These are phyloP conservation scores for Centella asiatica DNA, from an alignment of 129 eudicot species.

Conservation along the genomic window DNA sequence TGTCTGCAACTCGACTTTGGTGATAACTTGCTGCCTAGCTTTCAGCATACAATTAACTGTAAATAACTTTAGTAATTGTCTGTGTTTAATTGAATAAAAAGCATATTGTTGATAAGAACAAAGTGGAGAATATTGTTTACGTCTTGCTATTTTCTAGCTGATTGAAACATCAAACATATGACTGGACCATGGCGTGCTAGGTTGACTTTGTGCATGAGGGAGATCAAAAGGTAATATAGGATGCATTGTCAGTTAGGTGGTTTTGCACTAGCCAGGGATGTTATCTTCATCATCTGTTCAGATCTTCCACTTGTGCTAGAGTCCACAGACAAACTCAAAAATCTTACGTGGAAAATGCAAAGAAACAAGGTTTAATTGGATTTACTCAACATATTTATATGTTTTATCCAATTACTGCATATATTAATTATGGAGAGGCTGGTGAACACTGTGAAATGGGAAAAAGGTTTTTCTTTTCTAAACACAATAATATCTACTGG, in stretches of 20 bases:
- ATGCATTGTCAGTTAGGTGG: slow-evolving; percentile 26
- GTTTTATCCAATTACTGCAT: neutral
- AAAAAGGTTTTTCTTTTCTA: neutral
- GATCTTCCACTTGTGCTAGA: slow-evolving; percentile 18
- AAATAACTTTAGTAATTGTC: neutral
- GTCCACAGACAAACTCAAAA: neutral
- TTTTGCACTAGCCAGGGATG: slow-evolving; percentile 20
- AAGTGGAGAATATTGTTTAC: neutral
- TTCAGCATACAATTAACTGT: neutral
- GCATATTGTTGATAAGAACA: neutral
- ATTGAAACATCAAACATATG: too few species aligned
- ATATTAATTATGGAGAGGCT: neutral
- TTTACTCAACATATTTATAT: neutral
- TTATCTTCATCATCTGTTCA: slow-evolving; percentile 6
- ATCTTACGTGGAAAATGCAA: neutral
- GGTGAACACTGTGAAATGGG: slow-evolving; percentile 6
- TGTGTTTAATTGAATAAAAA: too few species aligned
- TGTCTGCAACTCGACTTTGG: neutral
- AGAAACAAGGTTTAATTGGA: neutral
- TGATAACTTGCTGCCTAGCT: neutral
- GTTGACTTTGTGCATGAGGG: neutral
- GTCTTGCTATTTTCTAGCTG: neutral
- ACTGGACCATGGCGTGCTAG: neutral
- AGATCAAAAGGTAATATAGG: slow-evolving; percentile 12
- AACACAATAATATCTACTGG: neutral